Conservation (phyloP, 2,329 filamentous ascomycete genomes). For the Neurospora sp. region DNA sequence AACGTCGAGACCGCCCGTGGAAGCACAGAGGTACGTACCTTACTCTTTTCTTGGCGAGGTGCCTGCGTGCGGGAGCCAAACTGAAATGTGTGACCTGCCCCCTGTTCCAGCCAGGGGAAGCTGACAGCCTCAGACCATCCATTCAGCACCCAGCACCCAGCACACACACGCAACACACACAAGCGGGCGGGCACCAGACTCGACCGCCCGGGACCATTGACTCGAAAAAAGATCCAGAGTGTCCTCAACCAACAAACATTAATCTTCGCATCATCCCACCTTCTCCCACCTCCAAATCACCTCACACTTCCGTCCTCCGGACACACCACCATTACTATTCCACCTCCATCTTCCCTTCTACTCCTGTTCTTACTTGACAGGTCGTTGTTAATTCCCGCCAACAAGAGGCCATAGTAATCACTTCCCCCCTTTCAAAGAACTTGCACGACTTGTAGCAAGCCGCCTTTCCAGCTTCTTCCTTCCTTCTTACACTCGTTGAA, state of each 20-base stretch:
- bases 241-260: conserved; percentile 3
- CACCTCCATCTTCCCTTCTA: neutral
- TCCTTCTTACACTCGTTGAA: conserved; percentile 18
- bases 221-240: conserved; percentile 7
- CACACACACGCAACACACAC: neutral
- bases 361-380: neutral
- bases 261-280: neutral
- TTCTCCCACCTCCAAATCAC: neutral
- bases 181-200: neutral
- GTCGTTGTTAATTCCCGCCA: neutral
- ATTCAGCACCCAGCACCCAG: neutral
- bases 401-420: neutral
- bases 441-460: neutral
- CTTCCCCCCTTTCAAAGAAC: neutral
- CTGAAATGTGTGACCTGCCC: neutral
- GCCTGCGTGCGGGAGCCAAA: neutral
- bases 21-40: neutral
- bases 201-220: neutral
- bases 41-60: neutral
- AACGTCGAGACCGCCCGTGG: neutral
- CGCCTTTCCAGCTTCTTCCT: conserved; percentile 2
- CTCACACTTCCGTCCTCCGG: neutral
- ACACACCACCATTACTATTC: neutral
- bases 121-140: neutral
- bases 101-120: neutral